phyloP scores from a whole-genome alignment of 768 basidiomycete species.

The Lactarius psammicola region DNA sequence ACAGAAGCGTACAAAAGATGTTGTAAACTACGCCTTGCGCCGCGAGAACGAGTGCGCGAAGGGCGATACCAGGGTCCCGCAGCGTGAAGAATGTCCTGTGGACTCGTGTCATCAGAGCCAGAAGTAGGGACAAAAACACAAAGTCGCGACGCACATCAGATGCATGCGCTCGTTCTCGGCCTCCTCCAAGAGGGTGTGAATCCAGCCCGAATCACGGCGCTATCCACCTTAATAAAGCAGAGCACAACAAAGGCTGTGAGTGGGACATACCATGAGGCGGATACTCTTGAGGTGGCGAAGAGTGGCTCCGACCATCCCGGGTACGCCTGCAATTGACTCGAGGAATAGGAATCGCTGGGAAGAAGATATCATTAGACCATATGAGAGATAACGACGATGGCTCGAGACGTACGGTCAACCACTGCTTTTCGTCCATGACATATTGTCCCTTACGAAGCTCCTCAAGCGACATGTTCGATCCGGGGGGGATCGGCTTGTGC shows the following conservation, averaged over 20 bases:
- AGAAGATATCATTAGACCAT: constrained; percentile 34
- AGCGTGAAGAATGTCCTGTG: constrained; percentile 93
- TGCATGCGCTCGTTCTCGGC: constrained; percentile 99
- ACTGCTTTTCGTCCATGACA: constrained; percentile 68
- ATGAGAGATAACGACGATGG: not conserved
- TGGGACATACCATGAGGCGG: constrained; percentile 67
- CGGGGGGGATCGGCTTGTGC: constrained; percentile 61
- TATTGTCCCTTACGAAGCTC: constrained; percentile 75
- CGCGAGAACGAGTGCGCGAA: constrained; percentile 80
- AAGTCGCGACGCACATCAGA: constrained; percentile 58
- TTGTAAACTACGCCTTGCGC: constrained; percentile 94
- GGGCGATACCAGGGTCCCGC: constrained; percentile 71
- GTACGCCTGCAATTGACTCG: constrained; percentile 91
- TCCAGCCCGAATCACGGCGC: constrained; percentile 70
- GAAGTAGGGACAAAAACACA: not conserved
- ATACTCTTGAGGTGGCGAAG: constrained; percentile 86
- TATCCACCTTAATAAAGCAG: too few relatives aligned
- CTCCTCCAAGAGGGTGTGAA: constrained; percentile 89
- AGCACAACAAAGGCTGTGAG: constrained; percentile 8
- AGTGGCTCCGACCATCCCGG: constrained; percentile 92
- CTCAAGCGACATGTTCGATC: constrained; percentile 61
- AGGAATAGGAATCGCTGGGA: constrained; percentile 62
- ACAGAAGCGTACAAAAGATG: constrained; percentile 63
- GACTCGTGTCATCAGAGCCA: constrained; percentile 18
- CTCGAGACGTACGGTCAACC: constrained; percentile 59